These are phyloP conservation scores for Ascochyta koolunga DNA, from an alignment of 2,329 filamentous ascomycete genomes.

Conservation along the genomic window DNA sequence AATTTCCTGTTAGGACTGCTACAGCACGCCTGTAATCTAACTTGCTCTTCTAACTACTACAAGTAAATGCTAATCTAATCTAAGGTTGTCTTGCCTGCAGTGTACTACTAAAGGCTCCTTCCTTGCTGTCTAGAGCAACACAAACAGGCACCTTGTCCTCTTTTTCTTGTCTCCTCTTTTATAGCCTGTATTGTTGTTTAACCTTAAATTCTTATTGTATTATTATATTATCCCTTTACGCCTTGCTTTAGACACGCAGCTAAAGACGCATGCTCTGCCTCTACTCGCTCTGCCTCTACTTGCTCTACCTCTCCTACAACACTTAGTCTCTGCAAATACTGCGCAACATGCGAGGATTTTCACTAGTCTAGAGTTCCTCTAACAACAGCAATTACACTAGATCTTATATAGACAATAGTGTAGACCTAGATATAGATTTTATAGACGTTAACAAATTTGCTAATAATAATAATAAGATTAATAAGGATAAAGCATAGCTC, in stretches of 20 bases:
- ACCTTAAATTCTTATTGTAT: conserved; percentile 11
- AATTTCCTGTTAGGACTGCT: not conserved
- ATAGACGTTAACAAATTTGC: conserved; percentile 13
- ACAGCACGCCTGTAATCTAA: not conserved
- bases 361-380: conserved; percentile 12
- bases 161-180: conserved; percentile 8
- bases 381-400: conserved; percentile 17
- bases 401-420: conserved; percentile 9
- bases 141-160: conserved; percentile 6
- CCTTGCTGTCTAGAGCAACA: conserved; percentile 3
- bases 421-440: conserved; percentile 19
- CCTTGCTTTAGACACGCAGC: conserved; percentile 3
- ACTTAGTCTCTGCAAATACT: conserved; percentile 5
- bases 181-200: conserved; percentile 5
- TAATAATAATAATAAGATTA: conserved; percentile 5
- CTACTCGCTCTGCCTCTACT: not conserved
- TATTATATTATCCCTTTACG: conserved; percentile 9
- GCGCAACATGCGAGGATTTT: conserved; percentile 11
- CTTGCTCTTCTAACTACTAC: not conserved
- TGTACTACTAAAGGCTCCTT: conserved; percentile 20
- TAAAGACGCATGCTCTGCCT: conserved; percentile 5
- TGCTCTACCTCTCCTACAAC: conserved; percentile 2
- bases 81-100: not conserved
- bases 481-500: conserved; percentile 15
- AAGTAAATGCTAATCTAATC: conserved; percentile 6